Conservation (phyloP, 345 rosid genomes). For the Moricandia arvensis region DNA sequence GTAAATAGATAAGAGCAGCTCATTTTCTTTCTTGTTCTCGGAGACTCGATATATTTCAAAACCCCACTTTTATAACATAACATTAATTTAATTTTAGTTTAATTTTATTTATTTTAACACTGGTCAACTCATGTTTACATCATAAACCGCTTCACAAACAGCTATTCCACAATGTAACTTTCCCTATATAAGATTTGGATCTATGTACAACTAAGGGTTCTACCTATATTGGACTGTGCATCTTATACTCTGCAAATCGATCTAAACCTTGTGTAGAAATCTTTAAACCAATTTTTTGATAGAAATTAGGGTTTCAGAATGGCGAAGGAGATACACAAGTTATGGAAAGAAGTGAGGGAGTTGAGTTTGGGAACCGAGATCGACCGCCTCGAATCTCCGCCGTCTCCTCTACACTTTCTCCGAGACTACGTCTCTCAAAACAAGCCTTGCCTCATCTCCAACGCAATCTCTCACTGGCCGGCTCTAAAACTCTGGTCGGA, state of each 20-base stretch:
- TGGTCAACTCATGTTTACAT: too few relatives aligned
- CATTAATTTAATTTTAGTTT: too few relatives aligned
- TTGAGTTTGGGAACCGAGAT: conserved; percentile 39
- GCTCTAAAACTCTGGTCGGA: conserved; percentile 67
- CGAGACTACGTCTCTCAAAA: conserved; percentile 65
- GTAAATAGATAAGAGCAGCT: conserved; percentile 36
- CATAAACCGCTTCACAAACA: too few relatives aligned
- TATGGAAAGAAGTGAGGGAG: conserved; percentile 79
- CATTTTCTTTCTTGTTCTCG: conserved; percentile 29
- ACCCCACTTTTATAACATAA: conserved; percentile 1
- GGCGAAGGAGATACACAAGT: conserved; percentile 39
- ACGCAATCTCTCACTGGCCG: conserved; percentile 69
- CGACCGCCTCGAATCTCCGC: conserved; percentile 50
- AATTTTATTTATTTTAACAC: too few relatives aligned
- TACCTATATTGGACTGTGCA: too few relatives aligned
- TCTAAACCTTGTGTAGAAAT: too few relatives aligned
- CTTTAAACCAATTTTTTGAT: too few relatives aligned
- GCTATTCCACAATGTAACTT: too few relatives aligned
- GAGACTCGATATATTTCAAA: conserved; percentile 11
- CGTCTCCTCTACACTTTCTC: conserved; percentile 67
- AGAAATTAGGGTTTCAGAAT: not conserved
- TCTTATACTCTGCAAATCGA: too few relatives aligned
- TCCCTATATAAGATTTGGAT: too few relatives aligned
- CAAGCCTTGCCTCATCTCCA: conserved; percentile 80
- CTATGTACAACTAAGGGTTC: too few relatives aligned